Base-by-base conservation (phyloP, 1,284 basidiomycete genomes). In the Rhizoctonia solani region DNA sequence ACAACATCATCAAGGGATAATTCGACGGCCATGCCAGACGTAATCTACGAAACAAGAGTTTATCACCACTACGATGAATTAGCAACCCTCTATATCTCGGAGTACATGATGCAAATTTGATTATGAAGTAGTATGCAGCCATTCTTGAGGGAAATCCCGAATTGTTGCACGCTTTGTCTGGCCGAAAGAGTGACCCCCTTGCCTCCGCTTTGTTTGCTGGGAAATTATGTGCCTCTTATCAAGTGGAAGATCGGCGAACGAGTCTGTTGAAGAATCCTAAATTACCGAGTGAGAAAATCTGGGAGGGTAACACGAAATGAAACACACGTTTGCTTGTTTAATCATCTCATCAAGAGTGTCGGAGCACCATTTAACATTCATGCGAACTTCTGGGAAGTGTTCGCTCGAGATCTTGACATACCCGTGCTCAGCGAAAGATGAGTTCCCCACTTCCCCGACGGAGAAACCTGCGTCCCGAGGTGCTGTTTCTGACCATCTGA, bases 281-380 rank as follows among this genome's bases (percentile, higher is more conserved):
- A 66, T 49, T 44, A 4, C 34, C 54, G n/a, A n/a, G 63, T 46
- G 42, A 69, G 54, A 54, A 34, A 25, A 47, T 65, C 11, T 16
- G 47, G n/a, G 29, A 47, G 37, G 54, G 23, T 34, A 1, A 16
- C 1, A 54, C 30, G 9, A 58, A 46, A 27, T 37, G 30, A n/a
- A 6, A 50, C 71, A 21, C 69, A 94, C 93, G 76, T 94, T 94
- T 13, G 92, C 90, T 72, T 88, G 86, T 13, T 77, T 77, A 69
- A 94, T 76, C 42, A 95, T 78, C 69, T 82, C 79, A 73, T 93
- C 88, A 56, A 95, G 76, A 9, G 85, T 82, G 73, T 95, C 92
- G 72, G 88, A 89, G 23, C 87, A 88, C 87, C 89, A 92, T 76
- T 93, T 93, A 72, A 93, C 77, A 76, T 95, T 95, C 89, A 90